Percentiles rank a stretch among this genome's conserved stretches.
These are phyloP conservation scores for Gremmenia infestans DNA, from an alignment of 2,329 filamentous ascomycete genomes.

Conservation along the genomic window DNA sequence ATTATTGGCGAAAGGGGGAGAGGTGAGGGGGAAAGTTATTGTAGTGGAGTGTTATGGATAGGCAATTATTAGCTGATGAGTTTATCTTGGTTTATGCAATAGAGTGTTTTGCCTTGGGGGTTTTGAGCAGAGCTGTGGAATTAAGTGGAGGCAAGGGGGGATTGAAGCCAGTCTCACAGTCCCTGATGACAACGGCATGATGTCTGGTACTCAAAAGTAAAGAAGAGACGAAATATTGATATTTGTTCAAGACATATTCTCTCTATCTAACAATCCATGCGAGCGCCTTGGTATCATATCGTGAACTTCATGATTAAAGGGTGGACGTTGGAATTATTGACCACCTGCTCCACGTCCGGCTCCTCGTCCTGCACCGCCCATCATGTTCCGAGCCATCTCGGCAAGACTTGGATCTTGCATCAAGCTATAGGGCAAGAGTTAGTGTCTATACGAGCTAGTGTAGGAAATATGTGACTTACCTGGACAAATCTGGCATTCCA, in stretches of 20 bases:
- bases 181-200: too few relatives aligned
- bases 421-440: constrained; percentile 41
- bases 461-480: too few relatives aligned
- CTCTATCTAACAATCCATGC: background rate
- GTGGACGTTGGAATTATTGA: constrained; percentile 1
- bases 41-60: background rate
- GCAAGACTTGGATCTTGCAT: constrained; percentile 92
- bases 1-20: background rate
- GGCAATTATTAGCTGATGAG: background rate
- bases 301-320: background rate
- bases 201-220: background rate
- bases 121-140: too few relatives aligned
- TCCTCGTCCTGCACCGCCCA: constrained; percentile 45
- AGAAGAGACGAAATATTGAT: background rate
- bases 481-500: constrained; percentile 80
- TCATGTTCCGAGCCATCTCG: constrained; percentile 72
- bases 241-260: background rate
- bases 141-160: too few relatives aligned
- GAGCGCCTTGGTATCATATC: background rate
- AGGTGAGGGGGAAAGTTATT: background rate
- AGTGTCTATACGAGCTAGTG: too few relatives aligned
- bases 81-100: background rate
- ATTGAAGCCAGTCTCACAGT: too few relatives aligned
- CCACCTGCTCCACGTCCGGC: constrained; percentile 26
- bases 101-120: too few relatives aligned